Percentiles rank a stretch among this genome's conserved stretches.
Evolutionary conservation across 176 grass and related monocot genomes (phyloP).

Genomic region (Raddia distichophylla): DNA sequence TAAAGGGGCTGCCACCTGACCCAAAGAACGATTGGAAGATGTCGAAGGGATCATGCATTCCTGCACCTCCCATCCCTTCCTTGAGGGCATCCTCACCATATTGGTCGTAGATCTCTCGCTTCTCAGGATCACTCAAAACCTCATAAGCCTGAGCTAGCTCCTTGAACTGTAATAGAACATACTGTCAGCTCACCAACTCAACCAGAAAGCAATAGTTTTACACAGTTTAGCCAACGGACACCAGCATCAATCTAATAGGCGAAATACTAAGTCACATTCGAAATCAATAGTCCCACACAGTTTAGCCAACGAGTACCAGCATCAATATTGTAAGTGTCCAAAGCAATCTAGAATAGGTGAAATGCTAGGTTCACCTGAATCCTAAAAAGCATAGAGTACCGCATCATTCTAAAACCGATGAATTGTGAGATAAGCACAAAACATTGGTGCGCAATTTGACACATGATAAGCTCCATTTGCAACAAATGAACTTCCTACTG

Average conservation of each 20-base stretch:
- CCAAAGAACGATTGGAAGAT: constrained; percentile 85
- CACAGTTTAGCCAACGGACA: background rate
- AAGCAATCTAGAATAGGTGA: too few relatives aligned
- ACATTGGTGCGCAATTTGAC: background rate
- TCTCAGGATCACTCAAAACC: constrained; percentile 87
- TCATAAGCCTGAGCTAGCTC: constrained; percentile 92
- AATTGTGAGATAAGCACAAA: background rate
- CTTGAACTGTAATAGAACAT: constrained; percentile 67
- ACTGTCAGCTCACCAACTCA: background rate
- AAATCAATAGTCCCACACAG: too few relatives aligned
- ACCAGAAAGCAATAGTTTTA: background rate
- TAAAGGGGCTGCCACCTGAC: constrained; percentile 61
- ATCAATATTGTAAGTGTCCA: too few relatives aligned
- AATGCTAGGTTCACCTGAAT: background rate
- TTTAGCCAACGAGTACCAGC: too few relatives aligned
- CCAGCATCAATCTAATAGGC: background rate
- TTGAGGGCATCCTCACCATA: constrained; percentile 96
- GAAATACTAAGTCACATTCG: too few relatives aligned
- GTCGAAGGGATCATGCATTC: constrained; percentile 82
- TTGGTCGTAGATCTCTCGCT: constrained; percentile 83
- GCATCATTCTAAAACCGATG: background rate
- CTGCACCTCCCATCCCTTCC: constrained; percentile 82
- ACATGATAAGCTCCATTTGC: background rate
- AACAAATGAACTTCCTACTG: background rate
- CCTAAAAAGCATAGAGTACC: background rate